phyloP scores from a whole-genome alignment of 2,329 filamentous ascomycete genomes.

The Curvularia lunata region DNA sequence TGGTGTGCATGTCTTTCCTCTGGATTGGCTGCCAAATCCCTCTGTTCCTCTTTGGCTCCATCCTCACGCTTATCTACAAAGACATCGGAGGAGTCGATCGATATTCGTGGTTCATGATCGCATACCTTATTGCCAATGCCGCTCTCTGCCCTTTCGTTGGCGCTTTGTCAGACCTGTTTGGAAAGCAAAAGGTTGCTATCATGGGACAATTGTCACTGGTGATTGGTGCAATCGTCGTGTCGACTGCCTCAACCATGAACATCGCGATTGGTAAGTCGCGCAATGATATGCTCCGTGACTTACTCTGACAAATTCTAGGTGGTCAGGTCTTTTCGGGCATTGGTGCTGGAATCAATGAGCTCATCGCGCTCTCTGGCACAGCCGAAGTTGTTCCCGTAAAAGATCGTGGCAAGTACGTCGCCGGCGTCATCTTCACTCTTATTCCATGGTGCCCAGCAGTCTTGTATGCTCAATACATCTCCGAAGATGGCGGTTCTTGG shows the following conservation, averaged over 20 bases:
- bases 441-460: slow-evolving; percentile 68
- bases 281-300: background rate
- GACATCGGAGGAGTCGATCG: slow-evolving; percentile 66
- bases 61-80: slow-evolving; percentile 60
- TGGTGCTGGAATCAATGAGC: slow-evolving; percentile 71
- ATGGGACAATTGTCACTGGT: slow-evolving; percentile 45
- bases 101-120: slow-evolving; percentile 63
- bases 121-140: slow-evolving; percentile 63
- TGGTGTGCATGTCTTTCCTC: slow-evolving; percentile 65
- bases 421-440: slow-evolving; percentile 65
- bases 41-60: slow-evolving; percentile 55
- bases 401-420: slow-evolving; percentile 69
- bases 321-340: slow-evolving; percentile 62
- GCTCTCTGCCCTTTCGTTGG: slow-evolving; percentile 70
- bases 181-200: slow-evolving; percentile 44
- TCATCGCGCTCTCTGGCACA: slow-evolving; percentile 71
- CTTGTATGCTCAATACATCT: slow-evolving; percentile 66
- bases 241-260: slow-evolving; percentile 41
- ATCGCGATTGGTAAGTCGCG: slow-evolving; percentile 35
- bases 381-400: slow-evolving; percentile 71
- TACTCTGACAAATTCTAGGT: slow-evolving; percentile 21
- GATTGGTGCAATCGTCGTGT: slow-evolving; percentile 42
- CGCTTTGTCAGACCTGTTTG: slow-evolving; percentile 42
- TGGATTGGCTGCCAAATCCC: slow-evolving; percentile 68
- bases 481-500: slow-evolving; percentile 56